Conservation (phyloP, 2,329 filamentous ascomycete species). For the Lecanoromycetidae sp. region DNA sequence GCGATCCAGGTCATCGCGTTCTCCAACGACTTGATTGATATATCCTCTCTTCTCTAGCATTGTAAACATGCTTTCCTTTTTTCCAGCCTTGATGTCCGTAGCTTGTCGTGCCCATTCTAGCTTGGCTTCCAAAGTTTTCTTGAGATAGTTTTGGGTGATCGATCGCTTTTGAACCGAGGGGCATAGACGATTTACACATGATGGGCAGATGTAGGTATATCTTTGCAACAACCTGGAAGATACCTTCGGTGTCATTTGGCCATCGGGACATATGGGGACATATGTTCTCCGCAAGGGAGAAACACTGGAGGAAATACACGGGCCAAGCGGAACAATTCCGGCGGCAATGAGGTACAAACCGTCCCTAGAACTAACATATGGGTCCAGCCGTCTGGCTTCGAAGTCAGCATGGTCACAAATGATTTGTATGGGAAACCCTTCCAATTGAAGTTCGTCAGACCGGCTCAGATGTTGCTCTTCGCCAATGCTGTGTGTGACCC, state of each 20-base stretch:
- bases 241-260: slow-evolving; percentile 1
- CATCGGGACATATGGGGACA: too few species aligned
- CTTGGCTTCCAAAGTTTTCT: slow-evolving; percentile 12
- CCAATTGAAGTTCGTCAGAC: slow-evolving; percentile 17
- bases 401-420: slow-evolving; percentile 10
- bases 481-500: slow-evolving; percentile 19
- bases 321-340: too few species aligned
- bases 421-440: slow-evolving; percentile 16
- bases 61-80: slow-evolving; percentile 32
- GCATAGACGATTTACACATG: slow-evolving; percentile 2
- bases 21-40: slow-evolving; percentile 37
- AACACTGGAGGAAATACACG: too few species aligned
- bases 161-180: slow-evolving; percentile 8
- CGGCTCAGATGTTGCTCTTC: slow-evolving; percentile 18
- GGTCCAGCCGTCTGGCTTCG: background rate
- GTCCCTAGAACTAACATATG: too few species aligned
- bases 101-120: slow-evolving; percentile 15
- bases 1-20: slow-evolving; percentile 32
- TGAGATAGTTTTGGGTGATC: slow-evolving; percentile 9
- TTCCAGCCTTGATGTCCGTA: slow-evolving; percentile 25
- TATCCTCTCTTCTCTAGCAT: slow-evolving; percentile 36
- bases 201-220: slow-evolving; percentile 3
- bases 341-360: too few species aligned
- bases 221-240: background rate
- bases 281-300: too few species aligned